Conservation (phyloP, 2,329 filamentous ascomycete genomes). For the Ophiostoma perfectum region DNA sequence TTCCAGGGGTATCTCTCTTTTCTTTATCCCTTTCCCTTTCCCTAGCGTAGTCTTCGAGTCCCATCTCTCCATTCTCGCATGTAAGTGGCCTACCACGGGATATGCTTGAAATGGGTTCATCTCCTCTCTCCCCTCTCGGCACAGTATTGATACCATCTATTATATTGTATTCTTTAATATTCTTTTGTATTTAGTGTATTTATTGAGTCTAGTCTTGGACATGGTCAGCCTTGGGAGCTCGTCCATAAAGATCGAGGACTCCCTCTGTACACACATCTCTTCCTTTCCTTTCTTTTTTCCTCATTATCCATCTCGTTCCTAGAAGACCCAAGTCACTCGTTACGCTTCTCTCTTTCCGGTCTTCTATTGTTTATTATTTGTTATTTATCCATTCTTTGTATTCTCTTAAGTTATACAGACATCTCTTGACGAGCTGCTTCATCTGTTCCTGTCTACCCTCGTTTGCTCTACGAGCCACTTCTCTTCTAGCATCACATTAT, state of each 20-base stretch:
- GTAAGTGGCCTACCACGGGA: not conserved
- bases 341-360: not conserved
- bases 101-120: conserved; percentile 1
- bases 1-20: not conserved
- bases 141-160: too few relatives aligned
- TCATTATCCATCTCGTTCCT: not conserved
- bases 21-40: not conserved
- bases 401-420: not conserved
- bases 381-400: not conserved
- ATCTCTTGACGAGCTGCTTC: not conserved
- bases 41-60: not conserved
- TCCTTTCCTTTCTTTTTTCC: not conserved
- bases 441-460: not conserved
- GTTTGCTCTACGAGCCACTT: not conserved
- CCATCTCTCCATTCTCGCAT: conserved; percentile 3
- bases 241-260: not conserved
- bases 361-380: not conserved
- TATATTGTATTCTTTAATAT: too few relatives aligned
- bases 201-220: not conserved
- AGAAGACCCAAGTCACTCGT: not conserved
- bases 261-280: not conserved
- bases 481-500: not conserved
- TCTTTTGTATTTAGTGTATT: too few relatives aligned
- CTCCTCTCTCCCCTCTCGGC: not conserved
- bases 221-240: not conserved